Base-by-base conservation (phyloP, 2,329 filamentous ascomycete genomes). In the Arthroderma uncinatum region DNA sequence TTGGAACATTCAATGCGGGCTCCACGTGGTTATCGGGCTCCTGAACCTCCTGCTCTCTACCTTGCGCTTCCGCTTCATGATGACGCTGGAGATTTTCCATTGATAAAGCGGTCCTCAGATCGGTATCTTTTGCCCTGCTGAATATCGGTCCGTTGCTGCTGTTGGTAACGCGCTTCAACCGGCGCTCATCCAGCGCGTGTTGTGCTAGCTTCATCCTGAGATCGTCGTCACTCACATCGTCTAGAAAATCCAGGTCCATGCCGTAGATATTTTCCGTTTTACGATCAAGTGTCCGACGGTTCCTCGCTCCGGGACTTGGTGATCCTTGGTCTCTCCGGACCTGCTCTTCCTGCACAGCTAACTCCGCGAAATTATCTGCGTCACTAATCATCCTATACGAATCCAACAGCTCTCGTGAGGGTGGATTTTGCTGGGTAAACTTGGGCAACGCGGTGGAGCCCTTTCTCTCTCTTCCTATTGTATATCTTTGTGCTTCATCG, bases 381-480 rank as follows among this genome's bases (percentile, higher is more conserved):
- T 73, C 70, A 16, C 71, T 66, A 55, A 74, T 73, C 59, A 66
- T 65, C 53, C 65, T 65, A 59, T 76, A 76, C 4, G 66, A 63
- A 50, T 76, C 72, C 9, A 63, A 63, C 7, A 73, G 59, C 53
- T 71, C 74, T 28, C 64, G 64, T 1, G 63, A 72, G 1, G 73
- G 71, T 42, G 70, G 73, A 3, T 70, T 69, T 16, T 62, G 59
- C 21, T n/a, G 44, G 39, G 66, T 62, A 9, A 64, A 70, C 12
- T 67, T 63, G 1, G 71, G 70, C 9, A 70, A 73, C 21, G 62
- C 63, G 28, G 59, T 56, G 57, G 62, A 60, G 40, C 62, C 53
- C 7, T 60, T 62, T 21, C 64, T 64, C 30, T 64, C 66, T 21
- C 57, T 58, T 54, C 54, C 28, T 21, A 47, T 48, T 42, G n/a